These are phyloP conservation scores for Candida sphagnicola DNA, from an alignment of 805 yeast genomes.

Conservation along the genomic window DNA sequence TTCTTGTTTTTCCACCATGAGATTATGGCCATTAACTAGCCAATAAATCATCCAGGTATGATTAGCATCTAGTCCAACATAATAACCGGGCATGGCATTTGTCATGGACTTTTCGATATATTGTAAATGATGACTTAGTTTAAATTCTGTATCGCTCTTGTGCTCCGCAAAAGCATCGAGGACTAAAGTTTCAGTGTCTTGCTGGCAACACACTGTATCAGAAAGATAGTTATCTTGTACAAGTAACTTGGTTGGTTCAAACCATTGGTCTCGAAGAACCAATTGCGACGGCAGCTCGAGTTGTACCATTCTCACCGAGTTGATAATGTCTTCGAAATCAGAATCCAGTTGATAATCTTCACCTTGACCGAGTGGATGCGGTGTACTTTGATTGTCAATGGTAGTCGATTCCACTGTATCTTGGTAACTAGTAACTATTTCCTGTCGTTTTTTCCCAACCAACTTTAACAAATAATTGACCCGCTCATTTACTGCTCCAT, in stretches of 20 bases:
- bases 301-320: conserved; percentile 9
- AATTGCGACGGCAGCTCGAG: conserved; percentile 7
- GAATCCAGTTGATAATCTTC: conserved; percentile 8
- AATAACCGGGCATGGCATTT: conserved; percentile 46
- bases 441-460: conserved; percentile 13
- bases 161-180: conserved; percentile 8
- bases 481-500: conserved; percentile 5
- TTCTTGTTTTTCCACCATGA: conserved; percentile 10
- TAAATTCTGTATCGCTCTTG: conserved; percentile 7
- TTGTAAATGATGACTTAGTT: conserved; percentile 33
- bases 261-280: neutral
- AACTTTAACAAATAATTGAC: conserved; percentile 16
- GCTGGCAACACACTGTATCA: conserved; percentile 35
- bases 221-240: conserved; percentile 25
- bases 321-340: conserved; percentile 19
- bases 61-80: conserved; percentile 72
- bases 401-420: neutral
- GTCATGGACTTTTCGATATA: conserved; percentile 37
- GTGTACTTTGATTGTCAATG: neutral
- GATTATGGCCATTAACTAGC: conserved; percentile 50
- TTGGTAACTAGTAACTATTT: neutral
- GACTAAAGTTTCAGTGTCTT: conserved; percentile 24
- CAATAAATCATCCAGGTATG: conserved; percentile 90
- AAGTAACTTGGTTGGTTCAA: conserved; percentile 5
- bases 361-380: neutral